Evolutionary conservation across 1,284 basidiomycete species (phyloP).

Genomic region (Melampsora larici-populina): DNA sequence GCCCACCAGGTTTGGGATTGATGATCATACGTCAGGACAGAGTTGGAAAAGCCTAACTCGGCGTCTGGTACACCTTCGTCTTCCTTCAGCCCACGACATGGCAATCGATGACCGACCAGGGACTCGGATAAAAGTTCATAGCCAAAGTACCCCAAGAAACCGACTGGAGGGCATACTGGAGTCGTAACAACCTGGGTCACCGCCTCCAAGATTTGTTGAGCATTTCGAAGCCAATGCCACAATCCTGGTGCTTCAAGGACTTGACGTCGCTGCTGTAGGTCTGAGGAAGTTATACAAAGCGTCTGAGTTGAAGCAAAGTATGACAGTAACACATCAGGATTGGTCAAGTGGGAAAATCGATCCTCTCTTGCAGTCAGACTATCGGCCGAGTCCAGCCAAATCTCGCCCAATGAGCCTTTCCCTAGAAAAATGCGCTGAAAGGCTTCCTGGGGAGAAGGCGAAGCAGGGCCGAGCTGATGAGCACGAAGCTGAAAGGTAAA

Average conservation of each 20-base stretch:
- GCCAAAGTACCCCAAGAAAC: constrained; percentile 34
- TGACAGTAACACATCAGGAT: constrained; percentile 14
- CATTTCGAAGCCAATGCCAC: constrained; percentile 21
- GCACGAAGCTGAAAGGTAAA: constrained; percentile 22
- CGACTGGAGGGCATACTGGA: constrained; percentile 12
- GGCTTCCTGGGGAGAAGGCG: constrained; percentile 6
- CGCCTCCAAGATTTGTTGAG: constrained; percentile 12
- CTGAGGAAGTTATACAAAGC: not conserved
- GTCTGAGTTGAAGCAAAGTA: constrained; percentile 16
- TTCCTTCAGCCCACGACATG: constrained; percentile 9
- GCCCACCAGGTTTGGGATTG: constrained; percentile 13
- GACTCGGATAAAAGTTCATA: constrained; percentile 39
- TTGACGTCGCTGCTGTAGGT: not conserved
- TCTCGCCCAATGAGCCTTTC: not conserved
- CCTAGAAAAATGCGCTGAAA: constrained; percentile 8
- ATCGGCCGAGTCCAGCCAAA: constrained; percentile 38
- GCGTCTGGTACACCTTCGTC: constrained; percentile 9
- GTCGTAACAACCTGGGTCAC: not conserved
- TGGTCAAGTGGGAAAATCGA: constrained; percentile 19
- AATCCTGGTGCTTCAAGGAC: not conserved
- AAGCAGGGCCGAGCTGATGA: constrained; percentile 6
- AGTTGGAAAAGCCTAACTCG: constrained; percentile 25
- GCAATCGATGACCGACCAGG: constrained; percentile 4
- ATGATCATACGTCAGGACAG: constrained; percentile 29
- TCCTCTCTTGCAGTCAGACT: not conserved